Conservation (phyloP, 106 monocot species). For the Dendrobium catenatum region DNA sequence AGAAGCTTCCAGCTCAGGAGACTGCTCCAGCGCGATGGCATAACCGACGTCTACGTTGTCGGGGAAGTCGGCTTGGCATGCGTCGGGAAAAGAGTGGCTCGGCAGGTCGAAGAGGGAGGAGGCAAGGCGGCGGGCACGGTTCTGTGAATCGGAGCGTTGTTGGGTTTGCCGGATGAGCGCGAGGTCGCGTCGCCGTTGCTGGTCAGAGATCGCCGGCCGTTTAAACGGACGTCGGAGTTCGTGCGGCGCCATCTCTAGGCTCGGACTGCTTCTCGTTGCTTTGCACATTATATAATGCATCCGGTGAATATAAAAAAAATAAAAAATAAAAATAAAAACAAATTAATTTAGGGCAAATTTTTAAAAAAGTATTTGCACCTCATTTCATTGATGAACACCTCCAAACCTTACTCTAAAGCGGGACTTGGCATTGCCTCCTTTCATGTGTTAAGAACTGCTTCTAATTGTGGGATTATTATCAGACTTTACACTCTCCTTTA, state of each 20-base stretch:
- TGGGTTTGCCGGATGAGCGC: constrained; percentile 69
- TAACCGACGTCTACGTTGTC: not conserved
- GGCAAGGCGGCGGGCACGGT: constrained; percentile 74
- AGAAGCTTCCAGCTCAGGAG: constrained; percentile 1
- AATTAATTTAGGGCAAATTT: too few species aligned
- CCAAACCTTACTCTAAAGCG: too few species aligned
- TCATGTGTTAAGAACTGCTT: too few species aligned
- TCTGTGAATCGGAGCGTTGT: constrained; percentile 80
- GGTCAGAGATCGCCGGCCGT: constrained; percentile 75
- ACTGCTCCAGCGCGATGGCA: not conserved
- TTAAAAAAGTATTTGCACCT: too few species aligned
- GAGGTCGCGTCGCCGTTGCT: constrained; percentile 77
- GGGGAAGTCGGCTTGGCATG: not conserved
- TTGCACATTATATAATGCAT: too few species aligned
- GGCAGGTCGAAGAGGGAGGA: constrained; percentile 47
- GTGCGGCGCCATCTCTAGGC: constrained; percentile 34
- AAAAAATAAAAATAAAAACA: too few species aligned
- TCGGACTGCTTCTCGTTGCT: too few species aligned
- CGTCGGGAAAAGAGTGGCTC: not conserved
- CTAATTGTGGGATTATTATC: too few species aligned
- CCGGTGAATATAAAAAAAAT: too few species aligned
- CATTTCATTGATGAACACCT: too few species aligned
- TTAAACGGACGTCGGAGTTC: constrained; percentile 81
- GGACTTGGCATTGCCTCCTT: too few species aligned
- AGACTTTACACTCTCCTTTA: too few species aligned